These are phyloP conservation scores for Mycosphaerella sp. DNA, from an alignment of 2,329 filamentous ascomycete genomes.

Conservation along the genomic window DNA sequence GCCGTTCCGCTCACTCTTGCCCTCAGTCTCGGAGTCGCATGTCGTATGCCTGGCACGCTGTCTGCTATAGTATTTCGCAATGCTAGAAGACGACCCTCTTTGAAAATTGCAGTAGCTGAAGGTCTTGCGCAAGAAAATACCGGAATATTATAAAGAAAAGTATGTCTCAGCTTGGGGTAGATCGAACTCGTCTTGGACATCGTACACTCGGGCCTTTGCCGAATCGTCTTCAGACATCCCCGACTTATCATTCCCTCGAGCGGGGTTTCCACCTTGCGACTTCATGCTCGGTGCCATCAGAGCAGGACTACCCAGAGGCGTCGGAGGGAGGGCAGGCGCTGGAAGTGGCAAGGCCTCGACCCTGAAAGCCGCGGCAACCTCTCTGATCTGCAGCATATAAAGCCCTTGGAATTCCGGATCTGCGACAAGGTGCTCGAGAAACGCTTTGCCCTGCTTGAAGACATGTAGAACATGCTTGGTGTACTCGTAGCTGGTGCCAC, in stretches of 20 bases:
- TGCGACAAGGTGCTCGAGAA: conserved; percentile 4
- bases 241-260: not conserved
- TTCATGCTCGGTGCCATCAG: not conserved
- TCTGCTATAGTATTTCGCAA: conserved; percentile 20
- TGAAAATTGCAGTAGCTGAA: not conserved
- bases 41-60: conserved; percentile 30
- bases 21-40: conserved; percentile 39
- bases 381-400: conserved; percentile 7
- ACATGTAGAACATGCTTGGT: conserved; percentile 9
- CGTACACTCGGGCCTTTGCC: not conserved
- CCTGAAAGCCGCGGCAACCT: conserved; percentile 8
- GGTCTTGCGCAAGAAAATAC: not conserved
- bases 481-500: conserved; percentile 2
- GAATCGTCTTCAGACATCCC: not conserved
- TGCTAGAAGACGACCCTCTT: conserved; percentile 17
- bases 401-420: conserved; percentile 5
- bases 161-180: conserved; percentile 12
- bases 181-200: conserved; percentile 7
- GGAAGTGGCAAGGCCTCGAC: not conserved
- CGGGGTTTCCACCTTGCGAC: not conserved
- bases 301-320: not conserved
- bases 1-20: conserved; percentile 41
- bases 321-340: not conserved
- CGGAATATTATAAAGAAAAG: not conserved
- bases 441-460: not conserved